A percentile compares a stretch with the other conserved stretches of the same genome.
Conservation (phyloP, 768 basidiomycete genomes). For the Rhizopogon vulgaris region DNA sequence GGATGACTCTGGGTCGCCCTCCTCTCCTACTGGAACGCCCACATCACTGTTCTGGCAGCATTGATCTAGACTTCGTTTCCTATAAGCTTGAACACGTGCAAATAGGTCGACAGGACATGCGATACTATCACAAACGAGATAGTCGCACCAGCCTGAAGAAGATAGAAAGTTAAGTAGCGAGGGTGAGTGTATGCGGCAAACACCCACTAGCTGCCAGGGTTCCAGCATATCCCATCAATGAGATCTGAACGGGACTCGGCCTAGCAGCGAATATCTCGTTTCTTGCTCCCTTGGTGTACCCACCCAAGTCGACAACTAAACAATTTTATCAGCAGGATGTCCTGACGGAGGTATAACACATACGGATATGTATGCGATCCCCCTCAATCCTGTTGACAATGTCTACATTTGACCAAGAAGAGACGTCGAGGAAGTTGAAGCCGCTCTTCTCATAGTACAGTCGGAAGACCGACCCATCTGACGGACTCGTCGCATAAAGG, state of each 20-base stretch:
- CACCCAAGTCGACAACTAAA: conserved; percentile 39
- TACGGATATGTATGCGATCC: conserved; percentile 43
- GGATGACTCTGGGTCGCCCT: conserved; percentile 34
- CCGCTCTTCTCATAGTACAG: conserved; percentile 36
- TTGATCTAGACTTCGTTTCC: neutral
- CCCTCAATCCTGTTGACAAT: conserved; percentile 34
- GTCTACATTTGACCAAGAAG: conserved; percentile 27
- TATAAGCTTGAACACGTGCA: conserved; percentile 25
- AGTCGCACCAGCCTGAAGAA: conserved; percentile 40
- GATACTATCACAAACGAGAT: conserved; percentile 38
- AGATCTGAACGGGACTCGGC: conserved; percentile 42
- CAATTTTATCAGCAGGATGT: neutral
- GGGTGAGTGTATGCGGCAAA: neutral
- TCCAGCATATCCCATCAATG: conserved; percentile 47
- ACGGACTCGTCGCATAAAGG: conserved; percentile 44
- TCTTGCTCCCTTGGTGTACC: conserved; percentile 46
- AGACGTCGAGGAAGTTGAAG: conserved; percentile 36
- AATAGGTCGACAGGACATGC: conserved; percentile 37
- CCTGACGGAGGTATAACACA: conserved; percentile 9
- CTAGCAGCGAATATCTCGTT: conserved; percentile 49
- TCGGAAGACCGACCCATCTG: conserved; percentile 40
- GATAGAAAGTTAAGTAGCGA: neutral
- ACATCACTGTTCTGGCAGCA: conserved; percentile 9
- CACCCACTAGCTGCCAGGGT: conserved; percentile 33
- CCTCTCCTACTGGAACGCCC: conserved; percentile 31